Conservation (phyloP, 768 basidiomycete species). For the Chlorophyllum brunneum region DNA sequence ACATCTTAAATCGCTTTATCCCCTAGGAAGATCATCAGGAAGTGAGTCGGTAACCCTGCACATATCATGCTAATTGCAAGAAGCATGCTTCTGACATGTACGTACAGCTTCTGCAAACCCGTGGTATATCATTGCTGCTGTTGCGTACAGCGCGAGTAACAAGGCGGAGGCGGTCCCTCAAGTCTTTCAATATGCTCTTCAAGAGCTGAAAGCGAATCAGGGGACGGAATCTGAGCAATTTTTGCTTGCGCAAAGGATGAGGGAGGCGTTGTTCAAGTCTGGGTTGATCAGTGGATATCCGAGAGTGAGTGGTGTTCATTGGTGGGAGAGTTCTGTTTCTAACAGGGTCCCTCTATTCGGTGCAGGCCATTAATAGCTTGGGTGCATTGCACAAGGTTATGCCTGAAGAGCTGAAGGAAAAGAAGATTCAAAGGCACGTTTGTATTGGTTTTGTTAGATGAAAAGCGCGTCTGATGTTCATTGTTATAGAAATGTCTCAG, state of each 20-base stretch:
- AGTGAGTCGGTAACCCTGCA: neutral
- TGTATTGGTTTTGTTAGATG: neutral
- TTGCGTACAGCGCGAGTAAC: slow-evolving; percentile 57
- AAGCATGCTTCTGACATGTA: neutral
- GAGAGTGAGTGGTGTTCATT: slow-evolving; percentile 34
- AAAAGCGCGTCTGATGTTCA: neutral
- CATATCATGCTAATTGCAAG: neutral
- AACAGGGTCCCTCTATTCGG: neutral
- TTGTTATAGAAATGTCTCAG: slow-evolving; percentile 33
- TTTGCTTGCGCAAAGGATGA: slow-evolving; percentile 48
- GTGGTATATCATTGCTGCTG: slow-evolving; percentile 58
- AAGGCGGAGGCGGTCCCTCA: slow-evolving; percentile 51
- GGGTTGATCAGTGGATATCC: slow-evolving; percentile 56
- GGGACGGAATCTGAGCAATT: slow-evolving; percentile 3
- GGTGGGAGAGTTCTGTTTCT: neutral
- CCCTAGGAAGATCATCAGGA: neutral
- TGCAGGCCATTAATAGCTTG: slow-evolving; percentile 56
- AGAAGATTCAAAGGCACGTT: slow-evolving; percentile 39
- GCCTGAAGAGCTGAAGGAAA: slow-evolving; percentile 50
- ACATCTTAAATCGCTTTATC: slow-evolving; percentile 2
- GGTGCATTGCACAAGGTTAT: slow-evolving; percentile 45
- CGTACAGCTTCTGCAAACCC: slow-evolving; percentile 34
- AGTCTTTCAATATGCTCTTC: slow-evolving; percentile 47
- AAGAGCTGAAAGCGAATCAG: slow-evolving; percentile 34
- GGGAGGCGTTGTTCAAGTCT: slow-evolving; percentile 61